These are phyloP conservation scores for Aphanomyces stellatus DNA, from an alignment of 352 stramenopile genomes.

Conservation along the genomic window DNA sequence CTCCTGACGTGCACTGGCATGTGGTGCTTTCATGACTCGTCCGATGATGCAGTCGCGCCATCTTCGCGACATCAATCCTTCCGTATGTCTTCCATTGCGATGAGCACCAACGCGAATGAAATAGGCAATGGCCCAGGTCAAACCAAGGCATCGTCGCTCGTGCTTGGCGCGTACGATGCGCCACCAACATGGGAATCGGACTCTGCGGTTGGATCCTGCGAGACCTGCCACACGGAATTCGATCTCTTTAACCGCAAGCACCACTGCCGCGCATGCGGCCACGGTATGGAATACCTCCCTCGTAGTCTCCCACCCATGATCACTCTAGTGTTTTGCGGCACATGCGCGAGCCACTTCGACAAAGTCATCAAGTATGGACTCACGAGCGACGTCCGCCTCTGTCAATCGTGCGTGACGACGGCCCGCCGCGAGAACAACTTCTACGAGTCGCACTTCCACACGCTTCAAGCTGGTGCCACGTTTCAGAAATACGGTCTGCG, in stretches of 20 bases:
- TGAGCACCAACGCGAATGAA: neutral
- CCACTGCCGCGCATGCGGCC: constrained; percentile 13
- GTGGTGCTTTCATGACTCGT: neutral
- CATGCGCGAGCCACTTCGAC: neutral
- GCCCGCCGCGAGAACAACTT: constrained; percentile 9
- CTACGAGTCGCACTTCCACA: constrained; percentile 2
- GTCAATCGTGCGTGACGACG: neutral
- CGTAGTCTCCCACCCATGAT: no score
- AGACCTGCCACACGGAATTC: constrained; percentile 11
- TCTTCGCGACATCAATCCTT: neutral
- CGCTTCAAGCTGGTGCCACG: neutral
- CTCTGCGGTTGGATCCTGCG: neutral
- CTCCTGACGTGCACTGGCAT: no score
- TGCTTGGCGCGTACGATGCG: neutral
- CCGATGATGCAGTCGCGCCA: neutral
- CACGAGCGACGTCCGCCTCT: constrained; percentile 7
- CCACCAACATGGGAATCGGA: constrained; percentile 9
- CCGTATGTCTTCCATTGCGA: neutral
- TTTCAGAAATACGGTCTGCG: constrained; percentile 16
- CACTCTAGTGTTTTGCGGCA: constrained; percentile 17
- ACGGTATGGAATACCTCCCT: neutral
- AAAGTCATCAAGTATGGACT: constrained; percentile 5
- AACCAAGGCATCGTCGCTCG: neutral
- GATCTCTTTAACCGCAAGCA: constrained; percentile 19
- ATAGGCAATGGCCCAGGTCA: neutral